These are phyloP conservation scores for Eucalyptus guilfoylei DNA, from an alignment of 345 rosid genomes.

Conservation along the genomic window DNA sequence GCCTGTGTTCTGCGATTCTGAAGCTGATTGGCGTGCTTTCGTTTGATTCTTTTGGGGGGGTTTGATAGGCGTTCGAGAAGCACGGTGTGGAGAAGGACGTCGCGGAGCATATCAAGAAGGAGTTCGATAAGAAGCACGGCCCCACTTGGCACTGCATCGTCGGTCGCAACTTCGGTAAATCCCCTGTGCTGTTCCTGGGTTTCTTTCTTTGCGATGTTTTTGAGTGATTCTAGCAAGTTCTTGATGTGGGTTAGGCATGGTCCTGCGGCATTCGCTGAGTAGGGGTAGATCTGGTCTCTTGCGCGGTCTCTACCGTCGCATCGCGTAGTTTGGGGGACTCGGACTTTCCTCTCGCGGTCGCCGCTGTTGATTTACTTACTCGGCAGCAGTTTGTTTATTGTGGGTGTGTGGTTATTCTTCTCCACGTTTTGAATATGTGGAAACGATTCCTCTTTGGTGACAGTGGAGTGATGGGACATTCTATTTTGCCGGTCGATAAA, in stretches of 20 bases:
- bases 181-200: neutral
- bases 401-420: neutral
- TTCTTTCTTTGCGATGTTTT: neutral
- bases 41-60: neutral
- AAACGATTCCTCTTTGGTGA: neutral
- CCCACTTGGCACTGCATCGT: conserved; percentile 99
- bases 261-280: neutral
- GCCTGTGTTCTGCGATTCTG: neutral
- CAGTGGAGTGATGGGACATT: neutral
- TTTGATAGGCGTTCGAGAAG: conserved; percentile 68
- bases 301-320: neutral
- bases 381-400: neutral
- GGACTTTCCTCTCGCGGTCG: neutral
- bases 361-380: neutral
- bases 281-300: neutral
- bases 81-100: conserved; percentile 84
- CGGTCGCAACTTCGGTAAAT: conserved; percentile 92
- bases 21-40: neutral
- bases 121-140: conserved; percentile 87
- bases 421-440: neutral
- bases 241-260: neutral
- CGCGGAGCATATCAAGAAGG: conserved; percentile 96
- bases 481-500: neutral
- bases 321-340: neutral
- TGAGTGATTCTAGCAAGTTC: neutral